Conservation (phyloP, 345 rosid species). For the Toxicodendron radicans region DNA sequence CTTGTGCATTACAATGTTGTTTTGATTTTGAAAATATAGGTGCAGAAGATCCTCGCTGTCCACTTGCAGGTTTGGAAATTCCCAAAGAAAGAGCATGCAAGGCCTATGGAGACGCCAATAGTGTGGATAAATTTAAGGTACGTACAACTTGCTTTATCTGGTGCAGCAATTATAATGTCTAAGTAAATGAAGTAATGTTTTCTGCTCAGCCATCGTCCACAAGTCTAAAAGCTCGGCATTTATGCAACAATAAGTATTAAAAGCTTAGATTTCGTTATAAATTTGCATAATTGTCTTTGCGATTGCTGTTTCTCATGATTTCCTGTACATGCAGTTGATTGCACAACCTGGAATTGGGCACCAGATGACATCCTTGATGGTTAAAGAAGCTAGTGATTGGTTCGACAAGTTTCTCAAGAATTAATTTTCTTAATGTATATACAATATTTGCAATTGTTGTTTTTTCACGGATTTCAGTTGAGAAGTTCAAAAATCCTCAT, state of each 20-base stretch:
- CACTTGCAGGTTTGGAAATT: conserved; percentile 57
- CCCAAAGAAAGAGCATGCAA: conserved; percentile 43
- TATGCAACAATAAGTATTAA: too few relatives aligned
- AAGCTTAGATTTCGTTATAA: not conserved
- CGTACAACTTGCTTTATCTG: not conserved
- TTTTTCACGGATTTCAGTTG: too few relatives aligned
- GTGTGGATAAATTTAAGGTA: conserved; percentile 57
- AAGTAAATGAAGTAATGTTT: too few relatives aligned
- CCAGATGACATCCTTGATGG: conserved; percentile 65
- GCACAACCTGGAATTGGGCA: conserved; percentile 75
- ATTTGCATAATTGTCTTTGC: not conserved
- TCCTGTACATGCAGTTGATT: conserved; percentile 42
- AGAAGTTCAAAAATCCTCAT: too few relatives aligned
- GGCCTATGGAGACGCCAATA: conserved; percentile 45
- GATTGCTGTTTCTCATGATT: not conserved
- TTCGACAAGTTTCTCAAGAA: conserved; percentile 60
- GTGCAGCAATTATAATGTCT: not conserved
- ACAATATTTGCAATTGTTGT: not conserved
- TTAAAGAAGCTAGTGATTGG: conserved; percentile 77
- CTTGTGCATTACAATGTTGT: not conserved
- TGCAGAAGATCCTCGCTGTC: conserved; percentile 79
- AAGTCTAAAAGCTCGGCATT: too few relatives aligned
- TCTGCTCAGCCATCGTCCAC: not conserved
- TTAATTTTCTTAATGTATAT: not conserved
- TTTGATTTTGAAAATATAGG: conserved; percentile 41